Conservation (phyloP, 2,329 filamentous ascomycete genomes). For the Beauveria medogensis region DNA sequence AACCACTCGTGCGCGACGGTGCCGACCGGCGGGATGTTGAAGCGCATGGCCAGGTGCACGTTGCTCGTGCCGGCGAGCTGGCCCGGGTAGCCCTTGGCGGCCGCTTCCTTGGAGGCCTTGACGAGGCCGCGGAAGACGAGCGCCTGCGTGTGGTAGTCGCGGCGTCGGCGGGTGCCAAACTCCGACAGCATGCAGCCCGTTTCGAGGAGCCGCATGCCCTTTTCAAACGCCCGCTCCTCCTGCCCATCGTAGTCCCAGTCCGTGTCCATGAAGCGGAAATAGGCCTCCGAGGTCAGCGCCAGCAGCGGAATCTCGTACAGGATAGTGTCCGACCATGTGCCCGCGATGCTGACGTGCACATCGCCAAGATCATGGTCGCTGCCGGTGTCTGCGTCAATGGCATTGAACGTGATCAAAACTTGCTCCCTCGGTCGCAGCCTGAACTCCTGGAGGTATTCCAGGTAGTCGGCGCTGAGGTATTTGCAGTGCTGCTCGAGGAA, state of each 20-base stretch:
- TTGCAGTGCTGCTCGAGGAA: slow-evolving; percentile 73
- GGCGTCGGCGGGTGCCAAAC: slow-evolving; percentile 80
- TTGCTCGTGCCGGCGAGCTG: slow-evolving; percentile 87
- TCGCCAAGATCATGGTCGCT: slow-evolving; percentile 63
- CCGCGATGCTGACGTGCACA: slow-evolving; percentile 67
- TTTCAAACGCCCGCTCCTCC: slow-evolving; percentile 73
- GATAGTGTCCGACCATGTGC: slow-evolving; percentile 89
- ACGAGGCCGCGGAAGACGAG: slow-evolving; percentile 83
- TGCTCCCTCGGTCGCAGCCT: slow-evolving; percentile 75
- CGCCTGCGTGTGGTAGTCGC: slow-evolving; percentile 93
- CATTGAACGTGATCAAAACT: slow-evolving; percentile 60
- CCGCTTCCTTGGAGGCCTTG: slow-evolving; percentile 64
- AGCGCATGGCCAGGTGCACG: slow-evolving; percentile 93
- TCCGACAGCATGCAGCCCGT: slow-evolving; percentile 86
- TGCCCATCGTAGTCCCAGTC: slow-evolving; percentile 89
- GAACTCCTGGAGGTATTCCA: slow-evolving; percentile 75
- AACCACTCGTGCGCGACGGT: slow-evolving; percentile 97
- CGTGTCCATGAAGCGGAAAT: slow-evolving; percentile 91
- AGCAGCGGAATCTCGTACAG: slow-evolving; percentile 95
- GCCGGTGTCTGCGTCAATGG: slow-evolving; percentile 47
- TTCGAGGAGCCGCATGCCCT: slow-evolving; percentile 70
- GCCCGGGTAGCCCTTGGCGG: slow-evolving; percentile 57
- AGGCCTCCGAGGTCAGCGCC: slow-evolving; percentile 87
- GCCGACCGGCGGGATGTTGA: slow-evolving; percentile 74
- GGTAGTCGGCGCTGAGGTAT: slow-evolving; percentile 71